Evolutionary conservation across 2,329 filamentous ascomycete species (phyloP).

Genomic region (Neofusicoccum sp.): DNA sequence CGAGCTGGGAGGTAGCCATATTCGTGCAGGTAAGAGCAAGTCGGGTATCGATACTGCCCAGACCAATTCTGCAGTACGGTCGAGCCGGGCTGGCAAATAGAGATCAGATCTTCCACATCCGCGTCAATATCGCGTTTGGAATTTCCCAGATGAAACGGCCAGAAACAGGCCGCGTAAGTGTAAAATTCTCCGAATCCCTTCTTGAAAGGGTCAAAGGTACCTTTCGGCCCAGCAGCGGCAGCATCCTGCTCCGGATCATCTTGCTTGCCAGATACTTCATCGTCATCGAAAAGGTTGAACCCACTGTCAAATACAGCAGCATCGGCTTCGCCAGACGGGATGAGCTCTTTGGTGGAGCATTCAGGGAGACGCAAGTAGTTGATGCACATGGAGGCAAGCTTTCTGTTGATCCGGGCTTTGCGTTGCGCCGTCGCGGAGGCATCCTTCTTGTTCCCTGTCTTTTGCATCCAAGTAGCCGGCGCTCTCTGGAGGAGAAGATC

Average conservation of each 20-base stretch:
- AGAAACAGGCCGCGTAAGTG: neutral
- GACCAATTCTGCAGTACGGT: neutral
- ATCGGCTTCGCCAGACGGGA: neutral
- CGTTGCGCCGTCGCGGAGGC: neutral
- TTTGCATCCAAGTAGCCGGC: neutral
- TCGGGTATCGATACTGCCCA: neutral
- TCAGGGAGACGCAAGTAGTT: neutral
- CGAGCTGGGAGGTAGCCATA: neutral
- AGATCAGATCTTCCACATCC: neutral
- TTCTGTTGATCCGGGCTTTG: neutral
- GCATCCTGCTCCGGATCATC: too few species aligned
- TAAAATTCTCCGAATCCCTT: neutral
- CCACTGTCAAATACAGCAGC: neutral
- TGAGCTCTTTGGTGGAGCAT: neutral
- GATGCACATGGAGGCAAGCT: neutral
- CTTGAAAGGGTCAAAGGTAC: neutral
- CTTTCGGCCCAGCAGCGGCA: neutral
- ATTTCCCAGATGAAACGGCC: neutral
- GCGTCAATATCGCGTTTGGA: neutral
- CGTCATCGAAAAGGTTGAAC: neutral
- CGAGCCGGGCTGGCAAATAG: neutral
- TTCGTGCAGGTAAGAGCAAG: too few species aligned
- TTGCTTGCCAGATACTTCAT: too few species aligned
- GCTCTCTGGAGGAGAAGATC: neutral
- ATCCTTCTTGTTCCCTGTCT: too few species aligned